Evolutionary conservation across 2,329 filamentous ascomycete genomes (phyloP).

Genomic region (Paecilomyces dactylethromorphus): DNA sequence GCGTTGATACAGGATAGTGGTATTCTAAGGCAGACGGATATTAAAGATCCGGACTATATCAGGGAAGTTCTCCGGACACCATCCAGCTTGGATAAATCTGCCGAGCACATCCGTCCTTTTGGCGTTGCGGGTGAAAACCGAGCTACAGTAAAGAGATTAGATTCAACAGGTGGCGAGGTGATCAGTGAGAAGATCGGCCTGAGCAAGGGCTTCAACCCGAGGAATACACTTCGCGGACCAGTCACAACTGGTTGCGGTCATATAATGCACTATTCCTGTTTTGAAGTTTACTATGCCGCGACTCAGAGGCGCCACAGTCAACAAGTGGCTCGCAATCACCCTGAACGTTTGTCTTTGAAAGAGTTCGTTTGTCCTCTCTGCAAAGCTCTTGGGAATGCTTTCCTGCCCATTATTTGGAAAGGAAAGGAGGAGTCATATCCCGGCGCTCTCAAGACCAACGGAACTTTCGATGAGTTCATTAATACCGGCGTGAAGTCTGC

Average conservation of each 20-base stretch:
- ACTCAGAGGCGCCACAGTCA: slow-evolving; percentile 77
- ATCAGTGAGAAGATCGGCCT: slow-evolving; percentile 71
- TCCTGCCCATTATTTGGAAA: slow-evolving; percentile 93
- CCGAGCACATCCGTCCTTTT: slow-evolving; percentile 77
- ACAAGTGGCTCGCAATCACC: slow-evolving; percentile 91
- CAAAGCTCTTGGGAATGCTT: slow-evolving; percentile 92
- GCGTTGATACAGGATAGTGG: slow-evolving; percentile 79
- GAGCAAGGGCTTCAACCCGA: slow-evolving; percentile 78
- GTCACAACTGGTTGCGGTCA: slow-evolving; percentile 91
- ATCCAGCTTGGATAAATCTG: slow-evolving; percentile 73
- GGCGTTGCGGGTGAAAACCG: slow-evolving; percentile 85
- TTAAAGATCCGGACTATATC: slow-evolving; percentile 75
- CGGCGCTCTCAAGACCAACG: slow-evolving; percentile 57
- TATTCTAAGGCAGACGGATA: slow-evolving; percentile 79
- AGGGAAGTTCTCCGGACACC: slow-evolving; percentile 76
- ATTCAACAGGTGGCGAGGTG: slow-evolving; percentile 63
- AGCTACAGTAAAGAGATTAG: slow-evolving; percentile 67
- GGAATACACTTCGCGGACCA: slow-evolving; percentile 62
- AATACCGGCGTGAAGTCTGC: slow-evolving; percentile 48
- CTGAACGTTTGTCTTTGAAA: slow-evolving; percentile 68
- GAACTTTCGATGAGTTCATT: slow-evolving; percentile 64
- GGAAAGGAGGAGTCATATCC: slow-evolving; percentile 79
- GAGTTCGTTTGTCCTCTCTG: slow-evolving; percentile 97
- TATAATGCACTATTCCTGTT: slow-evolving; percentile 97
- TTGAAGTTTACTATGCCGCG: slow-evolving; percentile 82